Conservation (phyloP, 306 rosid genomes). For the Prunus davidiana region DNA sequence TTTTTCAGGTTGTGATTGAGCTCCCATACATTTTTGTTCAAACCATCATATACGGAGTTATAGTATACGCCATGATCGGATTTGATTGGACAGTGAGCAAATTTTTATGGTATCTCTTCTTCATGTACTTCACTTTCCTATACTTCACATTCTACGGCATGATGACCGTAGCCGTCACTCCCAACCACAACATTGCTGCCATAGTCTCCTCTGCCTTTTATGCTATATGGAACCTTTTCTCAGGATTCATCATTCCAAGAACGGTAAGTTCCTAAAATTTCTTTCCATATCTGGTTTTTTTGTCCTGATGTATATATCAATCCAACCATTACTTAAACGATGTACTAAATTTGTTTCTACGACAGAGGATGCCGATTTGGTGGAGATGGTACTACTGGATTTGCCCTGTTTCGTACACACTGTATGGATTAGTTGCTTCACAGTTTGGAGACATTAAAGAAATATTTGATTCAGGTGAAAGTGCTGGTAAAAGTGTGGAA, state of each 20-base stretch:
- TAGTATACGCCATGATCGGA: constrained; percentile 49
- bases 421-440: constrained; percentile 33
- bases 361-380: constrained; percentile 41
- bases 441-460: constrained; percentile 32
- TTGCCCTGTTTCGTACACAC: constrained; percentile 36
- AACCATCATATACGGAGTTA: constrained; percentile 51
- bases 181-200: constrained; percentile 58
- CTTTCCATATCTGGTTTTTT: background rate
- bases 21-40: constrained; percentile 57
- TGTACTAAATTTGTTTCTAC: background rate
- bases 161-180: constrained; percentile 73
- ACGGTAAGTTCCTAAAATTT: constrained; percentile 14
- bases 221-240: constrained; percentile 40
- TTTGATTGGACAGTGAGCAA: constrained; percentile 55
- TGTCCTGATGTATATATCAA: background rate
- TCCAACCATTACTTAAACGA: background rate
- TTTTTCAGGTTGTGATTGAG: constrained; percentile 65
- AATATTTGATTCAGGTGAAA: constrained; percentile 3
- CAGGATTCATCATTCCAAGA: constrained; percentile 39
- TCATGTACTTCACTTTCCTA: constrained; percentile 73
- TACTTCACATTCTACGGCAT: constrained; percentile 79
- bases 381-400: constrained; percentile 49
- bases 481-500: constrained; percentile 26
- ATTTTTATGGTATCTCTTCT: constrained; percentile 68
- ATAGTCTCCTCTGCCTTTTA: constrained; percentile 35